phyloP scores from a whole-genome alignment of 306 rosid species.

The Rosa chinensis region DNA sequence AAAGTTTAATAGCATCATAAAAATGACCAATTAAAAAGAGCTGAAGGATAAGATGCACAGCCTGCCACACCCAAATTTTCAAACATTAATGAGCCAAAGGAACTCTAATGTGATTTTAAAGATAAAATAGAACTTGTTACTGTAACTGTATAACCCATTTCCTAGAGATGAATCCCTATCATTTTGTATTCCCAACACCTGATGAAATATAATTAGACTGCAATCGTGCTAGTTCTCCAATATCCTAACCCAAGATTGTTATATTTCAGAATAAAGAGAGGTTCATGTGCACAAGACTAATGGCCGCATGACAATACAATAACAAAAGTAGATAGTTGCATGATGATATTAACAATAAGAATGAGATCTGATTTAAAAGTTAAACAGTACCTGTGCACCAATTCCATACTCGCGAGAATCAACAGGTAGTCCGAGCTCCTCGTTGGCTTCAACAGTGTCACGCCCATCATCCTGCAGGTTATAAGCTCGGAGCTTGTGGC shows the following conservation, averaged over 20 bases:
- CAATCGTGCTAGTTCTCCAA: not conserved
- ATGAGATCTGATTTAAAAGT: not conserved
- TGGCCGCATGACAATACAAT: not conserved
- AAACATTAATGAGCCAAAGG: not conserved
- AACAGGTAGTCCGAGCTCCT: slow-evolving; percentile 89
- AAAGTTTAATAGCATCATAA: not conserved
- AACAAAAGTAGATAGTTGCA: not conserved
- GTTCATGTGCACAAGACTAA: not conserved
- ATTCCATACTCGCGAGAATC: slow-evolving; percentile 97
- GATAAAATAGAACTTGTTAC: not conserved
- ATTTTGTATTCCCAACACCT: not conserved
- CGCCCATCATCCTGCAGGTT: slow-evolving; percentile 83
- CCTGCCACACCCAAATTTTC: not conserved
- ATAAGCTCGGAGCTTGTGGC: slow-evolving; percentile 94
- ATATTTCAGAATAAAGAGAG: not conserved
- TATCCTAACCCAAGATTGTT: not conserved
- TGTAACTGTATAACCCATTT: not conserved
- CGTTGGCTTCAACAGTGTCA: slow-evolving; percentile 93
- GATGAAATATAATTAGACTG: not conserved
- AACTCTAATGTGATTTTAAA: not conserved
- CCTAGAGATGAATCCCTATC: not conserved
- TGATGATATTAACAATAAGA: not conserved
- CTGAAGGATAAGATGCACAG: not conserved
- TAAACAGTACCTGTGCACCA: slow-evolving; percentile 79
- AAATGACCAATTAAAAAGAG: not conserved